Conservation (phyloP, 1,284 basidiomycete genomes). For the Cutaneotrichosporon cutaneum region DNA sequence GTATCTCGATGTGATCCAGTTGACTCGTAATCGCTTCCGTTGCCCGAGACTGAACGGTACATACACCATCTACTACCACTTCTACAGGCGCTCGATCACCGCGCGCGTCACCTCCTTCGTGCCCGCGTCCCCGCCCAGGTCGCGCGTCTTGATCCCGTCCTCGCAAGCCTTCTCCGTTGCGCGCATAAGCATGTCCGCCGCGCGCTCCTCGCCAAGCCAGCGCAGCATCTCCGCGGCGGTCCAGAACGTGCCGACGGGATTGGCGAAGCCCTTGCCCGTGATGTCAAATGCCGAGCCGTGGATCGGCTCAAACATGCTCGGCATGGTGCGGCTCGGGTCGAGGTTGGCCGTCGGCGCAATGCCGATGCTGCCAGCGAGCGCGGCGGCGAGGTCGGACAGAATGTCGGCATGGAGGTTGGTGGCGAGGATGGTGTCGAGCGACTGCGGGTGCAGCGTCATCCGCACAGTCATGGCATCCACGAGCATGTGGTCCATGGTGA, state of each 20-base stretch:
- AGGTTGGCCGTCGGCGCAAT: constrained; percentile 62
- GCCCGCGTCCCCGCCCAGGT: constrained; percentile 75
- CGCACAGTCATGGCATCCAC: constrained; percentile 58
- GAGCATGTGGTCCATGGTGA: constrained; percentile 58
- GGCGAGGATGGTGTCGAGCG: constrained; percentile 85
- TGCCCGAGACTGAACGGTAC: neutral
- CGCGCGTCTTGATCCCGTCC: constrained; percentile 74
- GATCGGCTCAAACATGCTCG: constrained; percentile 63
- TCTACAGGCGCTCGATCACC: constrained; percentile 27
- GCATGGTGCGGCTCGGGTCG: constrained; percentile 56
- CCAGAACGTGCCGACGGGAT: constrained; percentile 59
- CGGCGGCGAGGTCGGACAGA: constrained; percentile 73
- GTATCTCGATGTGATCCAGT: neutral
- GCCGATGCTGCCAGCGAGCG: constrained; percentile 61
- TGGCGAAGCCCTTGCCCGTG: constrained; percentile 71
- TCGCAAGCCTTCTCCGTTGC: constrained; percentile 69
- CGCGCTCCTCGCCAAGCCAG: constrained; percentile 37
- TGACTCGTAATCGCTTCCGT: too few species aligned
- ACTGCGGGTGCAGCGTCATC: constrained; percentile 59
- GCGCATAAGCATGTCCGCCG: constrained; percentile 62
- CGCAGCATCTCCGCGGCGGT: constrained; percentile 61
- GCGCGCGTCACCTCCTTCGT: constrained; percentile 78
- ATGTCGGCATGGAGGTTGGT: constrained; percentile 99
- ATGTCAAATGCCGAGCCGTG: constrained; percentile 87
- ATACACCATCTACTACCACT: neutral